A percentile compares a stretch with the other conserved stretches of the same genome.
Conservation (phyloP, 306 rosid species). For the Prunus salicina region DNA sequence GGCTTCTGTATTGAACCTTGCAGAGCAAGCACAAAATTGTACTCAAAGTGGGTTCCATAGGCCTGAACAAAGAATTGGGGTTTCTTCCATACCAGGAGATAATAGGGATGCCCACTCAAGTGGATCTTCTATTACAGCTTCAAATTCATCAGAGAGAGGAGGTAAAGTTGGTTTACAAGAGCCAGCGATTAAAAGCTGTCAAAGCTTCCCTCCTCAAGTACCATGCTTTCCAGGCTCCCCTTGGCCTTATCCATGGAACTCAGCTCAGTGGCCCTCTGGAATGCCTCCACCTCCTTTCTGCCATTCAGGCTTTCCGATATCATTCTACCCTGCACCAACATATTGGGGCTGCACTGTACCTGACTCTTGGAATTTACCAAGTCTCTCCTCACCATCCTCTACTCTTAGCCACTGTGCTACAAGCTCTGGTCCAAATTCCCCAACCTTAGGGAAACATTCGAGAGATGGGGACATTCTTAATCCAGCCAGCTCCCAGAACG, state of each 20-base stretch:
- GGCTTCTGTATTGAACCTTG: conserved; percentile 59
- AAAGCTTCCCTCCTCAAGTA: conserved; percentile 49
- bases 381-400: conserved; percentile 41
- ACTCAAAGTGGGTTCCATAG: conserved; percentile 37
- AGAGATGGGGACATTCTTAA: conserved; percentile 49
- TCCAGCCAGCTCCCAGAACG: conserved; percentile 29
- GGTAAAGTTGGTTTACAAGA: conserved; percentile 33
- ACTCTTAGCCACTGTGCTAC: conserved; percentile 29
- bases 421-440: conserved; percentile 35
- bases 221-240: conserved; percentile 47
- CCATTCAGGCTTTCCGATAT: conserved; percentile 51
- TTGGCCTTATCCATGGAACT: conserved; percentile 57
- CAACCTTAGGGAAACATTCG: conserved; percentile 62
- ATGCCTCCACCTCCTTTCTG: conserved; percentile 49
- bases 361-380: conserved; percentile 52
- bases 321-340: conserved; percentile 52
- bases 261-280: conserved; percentile 49
- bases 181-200: conserved; percentile 30
- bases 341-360: conserved; percentile 59
- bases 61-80: conserved; percentile 27
- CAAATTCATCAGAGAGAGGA: conserved; percentile 47
- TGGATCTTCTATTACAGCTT: conserved; percentile 54
- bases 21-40: conserved; percentile 33
- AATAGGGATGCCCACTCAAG: conserved; percentile 43
- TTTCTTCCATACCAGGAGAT: conserved; percentile 34